A percentile compares a stretch with the other conserved stretches of the same genome.
These are phyloP conservation scores for Pyrenophora seminiperda DNA, from an alignment of 2,329 filamentous ascomycete genomes.

Conservation along the genomic window DNA sequence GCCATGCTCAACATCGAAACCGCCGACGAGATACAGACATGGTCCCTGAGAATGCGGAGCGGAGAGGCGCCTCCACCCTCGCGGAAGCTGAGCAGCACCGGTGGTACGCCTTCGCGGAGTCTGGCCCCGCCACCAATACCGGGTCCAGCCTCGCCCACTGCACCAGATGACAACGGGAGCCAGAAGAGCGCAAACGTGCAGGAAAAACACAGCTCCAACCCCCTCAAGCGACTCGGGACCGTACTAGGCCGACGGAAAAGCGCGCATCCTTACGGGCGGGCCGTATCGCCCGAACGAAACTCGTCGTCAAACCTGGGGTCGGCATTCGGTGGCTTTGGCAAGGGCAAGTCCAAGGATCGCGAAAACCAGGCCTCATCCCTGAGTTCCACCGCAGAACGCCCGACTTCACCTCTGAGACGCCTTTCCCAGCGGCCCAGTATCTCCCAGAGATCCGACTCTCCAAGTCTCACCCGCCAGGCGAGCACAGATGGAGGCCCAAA, in stretches of 20 bases:
- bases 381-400: conserved; percentile 36
- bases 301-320: conserved; percentile 59
- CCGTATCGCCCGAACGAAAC: conserved; percentile 58
- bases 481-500: conserved; percentile 39
- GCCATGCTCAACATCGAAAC: conserved; percentile 85
- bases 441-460: conserved; percentile 43
- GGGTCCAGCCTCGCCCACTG: conserved; percentile 30
- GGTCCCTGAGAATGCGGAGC: conserved; percentile 56
- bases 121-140: conserved; percentile 44
- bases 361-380: conserved; percentile 50
- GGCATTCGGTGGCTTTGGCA: conserved; percentile 66
- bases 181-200: conserved; percentile 57
- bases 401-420: conserved; percentile 40
- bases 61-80: conserved; percentile 42
- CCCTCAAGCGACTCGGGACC: conserved; percentile 50
- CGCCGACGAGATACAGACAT: conserved; percentile 81
- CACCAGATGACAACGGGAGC: conserved; percentile 60
- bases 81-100: conserved; percentile 42
- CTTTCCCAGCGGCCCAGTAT: conserved; percentile 36
- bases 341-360: conserved; percentile 69
- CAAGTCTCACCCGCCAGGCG: conserved; percentile 35
- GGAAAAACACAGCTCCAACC: conserved; percentile 46
- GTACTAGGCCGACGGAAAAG: conserved; percentile 47
- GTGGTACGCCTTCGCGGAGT: conserved; percentile 37
- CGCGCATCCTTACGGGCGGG: conserved; percentile 47